Evolutionary conservation across 1,284 basidiomycete genomes (phyloP).

Genomic region (Microbotryum lychnidis-dioicae): DNA sequence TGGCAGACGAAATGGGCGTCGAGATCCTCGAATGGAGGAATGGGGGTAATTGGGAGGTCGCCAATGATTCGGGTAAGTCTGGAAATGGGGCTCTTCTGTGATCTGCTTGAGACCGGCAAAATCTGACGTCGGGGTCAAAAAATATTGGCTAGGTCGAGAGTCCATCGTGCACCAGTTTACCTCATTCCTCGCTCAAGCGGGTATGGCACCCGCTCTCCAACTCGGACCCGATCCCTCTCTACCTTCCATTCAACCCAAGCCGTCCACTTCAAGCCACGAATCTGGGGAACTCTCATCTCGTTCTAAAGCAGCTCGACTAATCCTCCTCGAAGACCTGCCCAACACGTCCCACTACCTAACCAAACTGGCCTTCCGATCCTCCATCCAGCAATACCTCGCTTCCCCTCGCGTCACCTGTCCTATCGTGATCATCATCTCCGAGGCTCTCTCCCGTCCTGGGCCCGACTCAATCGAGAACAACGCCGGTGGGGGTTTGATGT

Average conservation of each 20-base stretch:
- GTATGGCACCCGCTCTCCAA: conserved; percentile 54
- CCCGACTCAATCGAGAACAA: conserved; percentile 41
- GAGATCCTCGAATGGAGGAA: conserved; percentile 84
- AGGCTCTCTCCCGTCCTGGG: conserved; percentile 51
- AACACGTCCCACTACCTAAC: conserved; percentile 63
- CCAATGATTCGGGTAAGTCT: conserved; percentile 5
- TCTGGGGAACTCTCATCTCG: conserved; percentile 19
- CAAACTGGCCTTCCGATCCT: conserved; percentile 64
- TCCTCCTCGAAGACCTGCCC: conserved; percentile 86
- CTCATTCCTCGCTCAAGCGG: conserved; percentile 65
- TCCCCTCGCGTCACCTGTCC: conserved; percentile 48
- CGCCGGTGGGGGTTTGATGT: background rate
- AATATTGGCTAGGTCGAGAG: conserved; percentile 44
- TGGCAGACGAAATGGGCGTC: conserved; percentile 65
- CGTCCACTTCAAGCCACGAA: background rate
- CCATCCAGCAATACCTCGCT: conserved; percentile 52
- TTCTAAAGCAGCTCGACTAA: conserved; percentile 41
- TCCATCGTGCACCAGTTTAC: conserved; percentile 63
- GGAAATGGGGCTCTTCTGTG: too few relatives aligned
- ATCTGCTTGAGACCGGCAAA: background rate
- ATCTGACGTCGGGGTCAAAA: background rate
- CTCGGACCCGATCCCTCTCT: conserved; percentile 26
- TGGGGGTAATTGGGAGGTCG: conserved; percentile 31
- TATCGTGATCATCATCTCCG: conserved; percentile 74
- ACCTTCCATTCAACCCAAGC: conserved; percentile 10